These are phyloP conservation scores for Lactarius hengduanensis DNA, from an alignment of 768 basidiomycete species.

Conservation along the genomic window DNA sequence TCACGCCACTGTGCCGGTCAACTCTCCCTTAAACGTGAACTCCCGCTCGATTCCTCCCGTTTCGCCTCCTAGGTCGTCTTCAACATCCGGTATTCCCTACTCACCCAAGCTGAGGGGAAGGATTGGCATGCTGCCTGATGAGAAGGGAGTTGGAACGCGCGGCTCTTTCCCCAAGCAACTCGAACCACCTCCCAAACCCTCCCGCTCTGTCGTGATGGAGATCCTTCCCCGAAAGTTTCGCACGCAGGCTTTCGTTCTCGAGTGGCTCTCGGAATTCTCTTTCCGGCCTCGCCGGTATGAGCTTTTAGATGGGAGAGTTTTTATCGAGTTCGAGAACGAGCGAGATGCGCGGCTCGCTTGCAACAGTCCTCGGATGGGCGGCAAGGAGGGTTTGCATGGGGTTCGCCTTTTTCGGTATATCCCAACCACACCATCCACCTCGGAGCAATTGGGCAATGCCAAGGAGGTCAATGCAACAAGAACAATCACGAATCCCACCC, in stretches of 20 bases:
- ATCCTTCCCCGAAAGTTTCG: constrained; percentile 52
- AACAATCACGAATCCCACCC: constrained; percentile 15
- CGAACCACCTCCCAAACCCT: constrained; percentile 41
- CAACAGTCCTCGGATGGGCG: constrained; percentile 46
- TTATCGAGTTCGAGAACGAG: constrained; percentile 50
- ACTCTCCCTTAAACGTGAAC: neutral
- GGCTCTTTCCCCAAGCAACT: constrained; percentile 20
- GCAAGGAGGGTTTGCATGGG: constrained; percentile 38
- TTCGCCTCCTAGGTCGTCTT: neutral
- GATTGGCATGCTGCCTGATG: constrained; percentile 21
- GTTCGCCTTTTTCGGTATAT: constrained; percentile 33
- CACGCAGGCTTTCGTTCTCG: constrained; percentile 40
- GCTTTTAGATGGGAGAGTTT: constrained; percentile 43
- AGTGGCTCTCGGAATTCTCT: constrained; percentile 41
- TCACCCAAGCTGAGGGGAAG: constrained; percentile 5
- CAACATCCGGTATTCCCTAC: constrained; percentile 5
- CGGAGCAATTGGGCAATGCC: neutral
- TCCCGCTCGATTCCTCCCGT: neutral
- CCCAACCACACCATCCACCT: neutral
- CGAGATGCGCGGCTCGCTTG: constrained; percentile 49
- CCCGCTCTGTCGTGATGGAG: constrained; percentile 56
- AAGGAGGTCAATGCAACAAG: constrained; percentile 6
- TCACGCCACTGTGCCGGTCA: neutral
- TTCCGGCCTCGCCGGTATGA: constrained; percentile 14
- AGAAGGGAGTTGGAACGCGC: constrained; percentile 10